Evolutionary conservation across 169 alveolate genomes (phyloP), one percentile per base, ranked within the genome.

Genomic region (Cytauxzoon felis): DNA sequence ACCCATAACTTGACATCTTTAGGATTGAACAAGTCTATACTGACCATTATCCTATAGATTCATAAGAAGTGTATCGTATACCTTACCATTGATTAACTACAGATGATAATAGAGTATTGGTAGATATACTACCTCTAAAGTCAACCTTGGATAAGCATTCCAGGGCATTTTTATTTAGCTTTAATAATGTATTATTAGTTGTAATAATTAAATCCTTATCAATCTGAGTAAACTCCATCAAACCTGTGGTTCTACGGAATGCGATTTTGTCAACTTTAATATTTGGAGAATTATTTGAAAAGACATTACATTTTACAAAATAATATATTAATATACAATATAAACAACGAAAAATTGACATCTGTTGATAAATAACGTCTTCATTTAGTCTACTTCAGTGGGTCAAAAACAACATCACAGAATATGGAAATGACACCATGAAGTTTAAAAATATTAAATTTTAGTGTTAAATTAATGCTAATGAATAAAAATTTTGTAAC

Each of bases 71-170:
- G 0, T n/a, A 29, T 13, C 50, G 8, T 13, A 16, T 8, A 3
- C 32, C 52, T 6, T 48, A 72, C 82, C 82, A 72, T 29, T 72
- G 82, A 6, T 51, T 62, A n/a, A 62, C 78, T 5, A 42, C 70
- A 3, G 53, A 43, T 4, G 73, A 61, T n/a, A 60, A 34, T 34
- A 72, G 45, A 0, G 32, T 33, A n/a, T 48, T 26, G 19, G 64
- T 59, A 2, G 65, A 21, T 9, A 72, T 26, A 3, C 21, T 48
- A 34, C 82, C 82, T 26, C 63, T 66, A 33, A 72, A 63, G 62
- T 58, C 53, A 47, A 72, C 43, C 38, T 72, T 72, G 27, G 82
- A 32, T 19, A 72, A 53, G 49, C 73, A 54, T 30, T 72, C 69
- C 45, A 72, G 51, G 8, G 24, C 34, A n/a, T 72, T 63, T 26